Conservation (phyloP, 2,329 filamentous ascomycete genomes). For the Chaetomiaceae sp. region DNA sequence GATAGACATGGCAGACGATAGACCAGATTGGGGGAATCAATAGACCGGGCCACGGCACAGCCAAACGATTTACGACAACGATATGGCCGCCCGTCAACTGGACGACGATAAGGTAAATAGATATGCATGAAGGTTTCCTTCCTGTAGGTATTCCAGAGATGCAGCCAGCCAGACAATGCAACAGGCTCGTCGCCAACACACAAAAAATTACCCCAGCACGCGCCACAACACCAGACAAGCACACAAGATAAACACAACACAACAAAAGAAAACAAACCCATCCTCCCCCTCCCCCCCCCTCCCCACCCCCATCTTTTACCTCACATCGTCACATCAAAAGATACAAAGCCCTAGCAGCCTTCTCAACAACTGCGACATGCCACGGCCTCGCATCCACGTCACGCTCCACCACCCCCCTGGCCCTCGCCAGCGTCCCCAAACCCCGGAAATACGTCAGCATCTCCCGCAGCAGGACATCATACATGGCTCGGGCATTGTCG, state of each 20-base stretch:
- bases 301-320: neutral
- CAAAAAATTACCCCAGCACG: no score
- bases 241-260: no score
- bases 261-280: neutral
- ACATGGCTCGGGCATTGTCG: slow-evolving; percentile 46
- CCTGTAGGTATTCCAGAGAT: no score
- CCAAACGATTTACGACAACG: neutral
- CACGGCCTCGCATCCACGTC: slow-evolving; percentile 65
- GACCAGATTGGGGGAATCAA: neutral
- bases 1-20: slow-evolving; percentile 6
- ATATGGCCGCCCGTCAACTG: neutral
- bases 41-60: no score
- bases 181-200: no score
- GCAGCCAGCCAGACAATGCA: no score
- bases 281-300: neutral
- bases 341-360: slow-evolving; percentile 62
- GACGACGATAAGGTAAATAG: no score
- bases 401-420: slow-evolving; percentile 58
- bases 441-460: slow-evolving; percentile 65
- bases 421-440: slow-evolving; percentile 63
- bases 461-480: slow-evolving; percentile 65
- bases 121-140: no score
- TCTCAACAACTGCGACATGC: slow-evolving; percentile 70
- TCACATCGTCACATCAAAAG: slow-evolving; percentile 49
- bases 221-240: no score